Base-by-base conservation (phyloP, 768 basidiomycete genomes). In the Podaxis sp. region DNA sequence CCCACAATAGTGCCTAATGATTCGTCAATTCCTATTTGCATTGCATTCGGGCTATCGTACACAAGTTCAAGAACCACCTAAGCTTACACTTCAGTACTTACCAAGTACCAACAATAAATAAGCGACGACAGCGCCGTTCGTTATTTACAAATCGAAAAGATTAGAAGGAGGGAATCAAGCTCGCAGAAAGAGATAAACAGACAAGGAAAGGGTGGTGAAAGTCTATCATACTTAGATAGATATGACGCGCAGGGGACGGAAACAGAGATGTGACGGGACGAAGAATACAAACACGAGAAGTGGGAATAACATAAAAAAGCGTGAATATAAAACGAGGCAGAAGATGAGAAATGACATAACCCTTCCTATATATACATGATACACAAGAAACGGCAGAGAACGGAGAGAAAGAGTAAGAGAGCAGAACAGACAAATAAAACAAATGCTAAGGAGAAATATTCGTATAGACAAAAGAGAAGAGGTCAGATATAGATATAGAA, bases 51-150 rank as follows among this genome's bases (percentile, higher is more conserved):
- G 19, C 29, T 58, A n/a, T n/a, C 49, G 11, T 58, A 47, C 57
- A 57, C 43, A 46, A 46, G 17, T 17, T 7, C 15, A n/a, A 17
- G n/a, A 8, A 17, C 15, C 17, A 19, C 43, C 19, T 17, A 41
- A 47, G 24, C 15, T 57, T 57, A 57, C 56, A 57, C 56, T 52
- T 37, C 47, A 51, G 47, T 29, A 49, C 57, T 58, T 49, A 19
- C 19, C 8, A 19, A 22, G 58, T 51, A 40, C 49, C 47, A 9
- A 52, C 22, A 25, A 46, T 19, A 46, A 46, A 46, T 19, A 46
- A 8, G 17, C 3, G 43, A 46, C 43, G 43, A 46, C n/a, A 46
- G 43, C 19, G 19, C 43, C 25, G 19, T 13, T 50, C 49, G 49
- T 27, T 50, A 15, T 50, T 40, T 50, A 50, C 49, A 55, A 37